A percentile compares a stretch with the other conserved stretches of the same genome.
Evolutionary conservation across 164 flowering plant species (phyloP).

Genomic region (Berberis thunbergii): DNA sequence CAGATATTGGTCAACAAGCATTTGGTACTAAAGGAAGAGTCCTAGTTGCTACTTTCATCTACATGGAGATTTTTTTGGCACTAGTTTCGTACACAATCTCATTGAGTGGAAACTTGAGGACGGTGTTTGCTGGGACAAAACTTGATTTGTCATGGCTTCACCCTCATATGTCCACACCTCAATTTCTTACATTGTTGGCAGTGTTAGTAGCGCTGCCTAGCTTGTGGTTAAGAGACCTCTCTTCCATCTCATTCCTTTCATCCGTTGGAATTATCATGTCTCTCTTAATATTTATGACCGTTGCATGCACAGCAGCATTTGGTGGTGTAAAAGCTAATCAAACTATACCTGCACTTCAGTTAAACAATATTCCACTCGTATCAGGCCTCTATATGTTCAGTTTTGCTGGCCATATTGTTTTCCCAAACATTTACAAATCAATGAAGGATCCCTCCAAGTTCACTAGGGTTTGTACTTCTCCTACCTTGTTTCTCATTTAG

Average conservation of each 20-base stretch:
- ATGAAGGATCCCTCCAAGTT: conserved; percentile 82
- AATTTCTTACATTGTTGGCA: conserved; percentile 43
- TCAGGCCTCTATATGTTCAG: conserved; percentile 71
- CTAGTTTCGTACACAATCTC: conserved; percentile 78
- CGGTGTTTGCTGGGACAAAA: conserved; percentile 30
- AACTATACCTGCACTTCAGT: conserved; percentile 36
- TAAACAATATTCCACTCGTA: conserved; percentile 57
- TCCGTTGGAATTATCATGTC: conserved; percentile 68
- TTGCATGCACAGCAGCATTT: conserved; percentile 42
- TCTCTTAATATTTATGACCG: conserved; percentile 38
- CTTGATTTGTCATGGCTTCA: conserved; percentile 22
- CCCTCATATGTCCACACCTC: conserved; percentile 30
- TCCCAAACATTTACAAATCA: conserved; percentile 60
- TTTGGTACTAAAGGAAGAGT: conserved; percentile 57
- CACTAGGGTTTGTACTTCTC: conserved; percentile 44
- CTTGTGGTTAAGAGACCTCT: conserved; percentile 68
- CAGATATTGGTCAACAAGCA: conserved; percentile 62
- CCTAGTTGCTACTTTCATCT: conserved; percentile 42
- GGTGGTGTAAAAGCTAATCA: conserved; percentile 39
- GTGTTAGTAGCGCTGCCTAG: conserved; percentile 70
- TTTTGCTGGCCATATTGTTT: conserved; percentile 68
- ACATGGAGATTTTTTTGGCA: conserved; percentile 72
- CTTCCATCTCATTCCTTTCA: conserved; percentile 69
- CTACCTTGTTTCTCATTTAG: neutral
- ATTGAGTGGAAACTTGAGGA: conserved; percentile 55